A percentile compares a stretch with the other conserved stretches of the same genome.
These are phyloP conservation scores for Pythium myriotylum DNA, from an alignment of 352 stramenopile species.

Conservation along the genomic window DNA sequence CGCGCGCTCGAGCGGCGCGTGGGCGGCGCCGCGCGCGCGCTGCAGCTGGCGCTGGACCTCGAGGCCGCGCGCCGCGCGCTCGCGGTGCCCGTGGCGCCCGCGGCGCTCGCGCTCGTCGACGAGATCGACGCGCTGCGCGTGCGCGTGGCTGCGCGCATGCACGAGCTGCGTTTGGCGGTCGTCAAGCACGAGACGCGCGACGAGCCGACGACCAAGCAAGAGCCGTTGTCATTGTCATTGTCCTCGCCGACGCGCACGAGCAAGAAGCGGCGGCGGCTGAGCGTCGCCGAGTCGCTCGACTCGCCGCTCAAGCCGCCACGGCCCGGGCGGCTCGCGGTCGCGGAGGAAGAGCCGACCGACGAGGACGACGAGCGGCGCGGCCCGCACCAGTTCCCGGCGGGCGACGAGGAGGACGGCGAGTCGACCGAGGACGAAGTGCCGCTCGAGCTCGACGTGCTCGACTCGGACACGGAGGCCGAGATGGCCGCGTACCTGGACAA, in stretches of 20 bases:
- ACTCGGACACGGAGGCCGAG: slow-evolving; percentile 19
- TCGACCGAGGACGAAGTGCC: slow-evolving; percentile 12
- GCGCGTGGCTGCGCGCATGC: too few relatives aligned
- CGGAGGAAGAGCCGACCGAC: slow-evolving; percentile 1
- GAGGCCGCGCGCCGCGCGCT: slow-evolving; percentile 10
- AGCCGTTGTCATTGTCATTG: neutral
- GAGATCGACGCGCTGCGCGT: too few relatives aligned
- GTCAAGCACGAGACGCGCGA: neutral
- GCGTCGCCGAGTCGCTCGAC: slow-evolving; percentile 8
- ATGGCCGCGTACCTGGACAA: slow-evolving; percentile 12
- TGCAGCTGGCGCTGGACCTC: slow-evolving; percentile 22
- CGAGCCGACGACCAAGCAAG: neutral
- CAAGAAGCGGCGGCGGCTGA: slow-evolving; percentile 2
- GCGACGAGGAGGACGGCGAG: neutral
- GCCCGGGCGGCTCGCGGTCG: slow-evolving; percentile 4
- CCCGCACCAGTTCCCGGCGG: slow-evolving; percentile 1
- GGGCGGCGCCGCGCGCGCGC: neutral
- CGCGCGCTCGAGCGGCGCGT: slow-evolving; percentile 7
- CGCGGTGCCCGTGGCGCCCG: too few relatives aligned
- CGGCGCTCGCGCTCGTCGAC: slow-evolving; percentile 1
- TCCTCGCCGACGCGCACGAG: too few relatives aligned
- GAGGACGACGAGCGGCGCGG: neutral
- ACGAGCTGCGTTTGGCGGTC: too few relatives aligned
- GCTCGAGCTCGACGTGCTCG: slow-evolving; percentile 14
- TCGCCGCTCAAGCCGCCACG: slow-evolving; percentile 22